A percentile compares a stretch with the other conserved stretches of the same genome.
Conservation (phyloP, 2,329 filamentous ascomycete species). For the Microsporum canis region DNA sequence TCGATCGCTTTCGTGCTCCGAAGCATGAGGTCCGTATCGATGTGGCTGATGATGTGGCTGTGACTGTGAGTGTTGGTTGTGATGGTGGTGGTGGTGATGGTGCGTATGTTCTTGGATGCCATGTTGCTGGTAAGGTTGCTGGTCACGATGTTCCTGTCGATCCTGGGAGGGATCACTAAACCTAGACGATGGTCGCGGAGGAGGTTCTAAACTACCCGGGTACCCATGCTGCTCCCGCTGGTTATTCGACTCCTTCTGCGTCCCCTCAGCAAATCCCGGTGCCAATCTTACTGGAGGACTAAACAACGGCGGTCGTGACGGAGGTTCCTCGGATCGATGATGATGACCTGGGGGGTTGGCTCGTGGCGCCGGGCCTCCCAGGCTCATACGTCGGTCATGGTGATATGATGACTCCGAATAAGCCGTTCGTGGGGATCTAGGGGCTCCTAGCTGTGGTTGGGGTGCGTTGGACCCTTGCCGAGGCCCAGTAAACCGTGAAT, state of each 20-base stretch:
- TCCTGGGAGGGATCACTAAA: slow-evolving; percentile 27
- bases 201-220: slow-evolving; percentile 19
- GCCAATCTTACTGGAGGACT: slow-evolving; percentile 25
- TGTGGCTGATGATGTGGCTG: slow-evolving; percentile 14
- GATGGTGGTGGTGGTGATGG: slow-evolving; percentile 16
- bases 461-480: slow-evolving; percentile 15
- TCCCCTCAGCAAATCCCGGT: slow-evolving; percentile 18
- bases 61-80: neutral
- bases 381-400: slow-evolving; percentile 33
- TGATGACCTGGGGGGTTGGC: slow-evolving; percentile 30
- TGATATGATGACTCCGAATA: slow-evolving; percentile 25
- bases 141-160: slow-evolving; percentile 30
- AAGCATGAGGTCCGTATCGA: slow-evolving; percentile 21
- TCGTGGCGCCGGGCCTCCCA: slow-evolving; percentile 33
- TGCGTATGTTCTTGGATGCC: slow-evolving; percentile 22
- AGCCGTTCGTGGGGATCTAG: slow-evolving; percentile 26
- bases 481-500: slow-evolving; percentile 24
- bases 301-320: slow-evolving; percentile 25
- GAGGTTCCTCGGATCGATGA: slow-evolving; percentile 23
- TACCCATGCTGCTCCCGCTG: slow-evolving; percentile 23
- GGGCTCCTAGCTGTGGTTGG: slow-evolving; percentile 23
- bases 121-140: slow-evolving; percentile 11
- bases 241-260: slow-evolving; percentile 15
- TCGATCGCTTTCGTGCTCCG: slow-evolving; percentile 26
- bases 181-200: slow-evolving; percentile 20